Evolutionary conservation across 2,329 filamentous ascomycete genomes (phyloP).

Genomic region (Lasiodiplodia citricola): DNA sequence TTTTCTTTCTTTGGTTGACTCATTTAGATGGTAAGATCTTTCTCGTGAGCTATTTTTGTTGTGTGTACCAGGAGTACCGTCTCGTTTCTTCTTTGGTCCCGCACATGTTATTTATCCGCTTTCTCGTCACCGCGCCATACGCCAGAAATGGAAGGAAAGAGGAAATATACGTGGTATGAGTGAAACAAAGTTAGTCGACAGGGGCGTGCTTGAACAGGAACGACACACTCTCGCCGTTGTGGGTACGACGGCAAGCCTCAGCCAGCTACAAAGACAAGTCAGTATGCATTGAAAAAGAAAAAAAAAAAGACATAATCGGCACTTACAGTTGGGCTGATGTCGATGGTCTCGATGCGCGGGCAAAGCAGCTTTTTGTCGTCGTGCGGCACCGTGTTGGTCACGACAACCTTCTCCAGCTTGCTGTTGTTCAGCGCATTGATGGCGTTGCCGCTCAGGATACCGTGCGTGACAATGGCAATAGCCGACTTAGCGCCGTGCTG

Average conservation of each 20-base stretch:
- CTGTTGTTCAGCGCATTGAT: constrained; percentile 85
- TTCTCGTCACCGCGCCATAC: constrained; percentile 22
- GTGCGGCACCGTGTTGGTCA: constrained; percentile 87
- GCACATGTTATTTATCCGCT: background rate
- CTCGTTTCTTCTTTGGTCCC: background rate
- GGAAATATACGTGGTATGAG: constrained; percentile 2
- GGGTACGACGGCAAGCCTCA: constrained; percentile 73
- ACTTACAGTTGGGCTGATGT: constrained; percentile 78
- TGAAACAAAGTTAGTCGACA: constrained; percentile 43
- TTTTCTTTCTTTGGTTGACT: background rate
- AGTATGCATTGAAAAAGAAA: background rate
- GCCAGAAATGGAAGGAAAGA: constrained; percentile 13
- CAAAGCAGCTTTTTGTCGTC: constrained; percentile 80
- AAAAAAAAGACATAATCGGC: background rate
- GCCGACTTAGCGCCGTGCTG: constrained; percentile 85
- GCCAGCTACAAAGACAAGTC: constrained; percentile 55
- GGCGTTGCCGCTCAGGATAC: constrained; percentile 85
- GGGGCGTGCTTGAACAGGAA: constrained; percentile 74
- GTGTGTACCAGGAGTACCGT: constrained; percentile 5
- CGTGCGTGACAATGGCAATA: constrained; percentile 94
- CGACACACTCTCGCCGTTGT: constrained; percentile 72
- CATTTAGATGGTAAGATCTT: background rate
- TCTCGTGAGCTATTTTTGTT: background rate
- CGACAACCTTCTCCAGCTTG: constrained; percentile 77
- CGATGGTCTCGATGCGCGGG: constrained; percentile 84